Conservation (phyloP, 2,329 filamentous ascomycete genomes). For the Hypoxylon sp. region DNA sequence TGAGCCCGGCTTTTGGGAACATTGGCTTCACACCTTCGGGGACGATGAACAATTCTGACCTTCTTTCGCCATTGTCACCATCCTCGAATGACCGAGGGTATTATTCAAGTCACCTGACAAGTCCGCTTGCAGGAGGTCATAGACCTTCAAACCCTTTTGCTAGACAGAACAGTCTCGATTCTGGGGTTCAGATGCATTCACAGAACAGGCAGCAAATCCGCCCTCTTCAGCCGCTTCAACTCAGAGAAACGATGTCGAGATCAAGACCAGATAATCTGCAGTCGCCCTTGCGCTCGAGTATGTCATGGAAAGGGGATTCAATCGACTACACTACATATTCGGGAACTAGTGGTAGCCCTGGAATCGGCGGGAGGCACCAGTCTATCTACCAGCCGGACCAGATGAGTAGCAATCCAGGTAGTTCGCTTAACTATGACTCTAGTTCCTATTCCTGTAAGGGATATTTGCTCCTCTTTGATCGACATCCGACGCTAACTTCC, state of each 20-base stretch:
- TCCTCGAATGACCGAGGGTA: slow-evolving; percentile 68
- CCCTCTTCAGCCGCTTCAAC: slow-evolving; percentile 69
- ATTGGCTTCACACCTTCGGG: slow-evolving; percentile 72
- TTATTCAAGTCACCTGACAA: slow-evolving; percentile 63
- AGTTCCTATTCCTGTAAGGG: slow-evolving; percentile 65
- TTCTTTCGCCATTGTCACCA: slow-evolving; percentile 70
- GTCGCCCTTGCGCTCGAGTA: slow-evolving; percentile 70
- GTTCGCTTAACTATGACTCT: slow-evolving; percentile 64
- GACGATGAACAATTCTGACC: slow-evolving; percentile 65
- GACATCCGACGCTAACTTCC: slow-evolving; percentile 28
- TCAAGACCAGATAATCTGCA: slow-evolving; percentile 70
- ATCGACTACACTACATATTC: slow-evolving; percentile 70
- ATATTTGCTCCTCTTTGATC: slow-evolving; percentile 4
- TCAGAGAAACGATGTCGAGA: slow-evolving; percentile 69
- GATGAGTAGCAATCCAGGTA: slow-evolving; percentile 57
- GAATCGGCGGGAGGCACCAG: slow-evolving; percentile 61
- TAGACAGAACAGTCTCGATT: slow-evolving; percentile 62
- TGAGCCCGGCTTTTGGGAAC: slow-evolving; percentile 76
- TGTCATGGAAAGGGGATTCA: slow-evolving; percentile 73
- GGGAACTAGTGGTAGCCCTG: slow-evolving; percentile 61
- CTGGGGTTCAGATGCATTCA: slow-evolving; percentile 60
- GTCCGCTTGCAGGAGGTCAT: slow-evolving; percentile 62
- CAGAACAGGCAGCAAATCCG: slow-evolving; percentile 63
- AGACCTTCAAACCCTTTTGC: slow-evolving; percentile 67
- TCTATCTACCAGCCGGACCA: slow-evolving; percentile 66